Evolutionary conservation across 768 basidiomycete genomes (phyloP).

Genomic region (Psilocybe cyanescens): DNA sequence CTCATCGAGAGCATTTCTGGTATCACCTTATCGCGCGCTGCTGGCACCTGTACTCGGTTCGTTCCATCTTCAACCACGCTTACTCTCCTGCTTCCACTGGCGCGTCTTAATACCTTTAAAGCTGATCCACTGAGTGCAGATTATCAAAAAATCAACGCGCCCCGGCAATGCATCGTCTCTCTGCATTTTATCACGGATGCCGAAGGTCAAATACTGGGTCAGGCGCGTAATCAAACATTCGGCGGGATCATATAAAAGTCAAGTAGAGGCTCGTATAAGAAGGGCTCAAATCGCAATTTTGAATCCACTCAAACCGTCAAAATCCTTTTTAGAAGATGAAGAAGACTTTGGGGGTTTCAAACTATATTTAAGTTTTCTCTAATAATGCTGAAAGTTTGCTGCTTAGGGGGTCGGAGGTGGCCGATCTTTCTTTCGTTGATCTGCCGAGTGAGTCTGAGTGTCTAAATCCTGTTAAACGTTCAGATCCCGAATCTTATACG

Average conservation of each 20-base stretch:
- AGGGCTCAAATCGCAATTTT: constrained; percentile 70
- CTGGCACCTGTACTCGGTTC: constrained; percentile 80
- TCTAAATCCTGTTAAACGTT: neutral
- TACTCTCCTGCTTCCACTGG: neutral
- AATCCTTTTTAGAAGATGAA: constrained; percentile 42
- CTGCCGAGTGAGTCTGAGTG: constrained; percentile 47
- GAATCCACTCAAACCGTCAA: constrained; percentile 46
- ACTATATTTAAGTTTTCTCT: constrained; percentile 45
- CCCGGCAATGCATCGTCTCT: constrained; percentile 57
- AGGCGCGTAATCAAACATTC: constrained; percentile 44
- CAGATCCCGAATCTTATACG: neutral
- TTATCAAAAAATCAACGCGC: constrained; percentile 40
- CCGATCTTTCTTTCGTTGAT: constrained; percentile 69
- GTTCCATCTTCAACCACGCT: neutral
- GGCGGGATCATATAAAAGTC: constrained; percentile 51
- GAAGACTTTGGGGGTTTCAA: constrained; percentile 26
- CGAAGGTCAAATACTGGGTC: constrained; percentile 39
- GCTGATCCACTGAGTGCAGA: constrained; percentile 63
- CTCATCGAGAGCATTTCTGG: constrained; percentile 80
- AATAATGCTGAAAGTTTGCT: constrained; percentile 58
- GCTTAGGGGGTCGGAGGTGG: constrained; percentile 61
- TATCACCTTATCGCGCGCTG: constrained; percentile 67
- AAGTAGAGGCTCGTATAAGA: constrained; percentile 69
- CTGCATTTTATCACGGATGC: constrained; percentile 48
- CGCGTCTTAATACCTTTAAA: constrained; percentile 18